These are phyloP conservation scores for Gossypium ekmanianum DNA, from an alignment of 345 rosid species.

Conservation along the genomic window DNA sequence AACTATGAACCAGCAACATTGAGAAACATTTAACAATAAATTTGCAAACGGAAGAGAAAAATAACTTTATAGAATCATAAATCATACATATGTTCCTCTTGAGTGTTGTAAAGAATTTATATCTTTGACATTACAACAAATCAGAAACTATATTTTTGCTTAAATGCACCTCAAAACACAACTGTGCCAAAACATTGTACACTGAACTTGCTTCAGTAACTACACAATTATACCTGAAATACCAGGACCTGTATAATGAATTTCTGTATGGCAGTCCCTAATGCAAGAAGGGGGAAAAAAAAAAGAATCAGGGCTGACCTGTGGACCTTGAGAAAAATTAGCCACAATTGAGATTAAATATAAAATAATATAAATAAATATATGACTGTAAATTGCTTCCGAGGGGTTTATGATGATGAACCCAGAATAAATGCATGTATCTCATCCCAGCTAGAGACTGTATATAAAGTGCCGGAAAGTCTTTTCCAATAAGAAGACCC, in stretches of 20 bases:
- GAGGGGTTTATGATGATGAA: conserved; percentile 3
- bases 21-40: not conserved
- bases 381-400: not conserved
- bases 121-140: not conserved
- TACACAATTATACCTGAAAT: not conserved
- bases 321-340: conserved; percentile 13
- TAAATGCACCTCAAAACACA: not conserved
- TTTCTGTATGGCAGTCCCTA: not conserved
- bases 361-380: not conserved
- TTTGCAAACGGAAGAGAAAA: not conserved
- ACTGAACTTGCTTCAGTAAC: not conserved
- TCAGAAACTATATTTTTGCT: not conserved
- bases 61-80: not conserved
- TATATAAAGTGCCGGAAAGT: conserved; percentile 14
- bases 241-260: not conserved
- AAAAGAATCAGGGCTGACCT: conserved; percentile 16
- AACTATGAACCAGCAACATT: not conserved
- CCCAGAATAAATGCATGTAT: conserved; percentile 24
- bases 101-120: not conserved
- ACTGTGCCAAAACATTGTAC: not conserved
- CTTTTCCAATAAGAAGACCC: not conserved
- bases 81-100: not conserved
- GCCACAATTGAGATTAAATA: conserved; percentile 12
- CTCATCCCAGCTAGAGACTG: conserved; percentile 23
- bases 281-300: not conserved